Evolutionary conservation across 2,329 filamentous ascomycete species (phyloP).

Genomic region (Paecilomyces variotii): DNA sequence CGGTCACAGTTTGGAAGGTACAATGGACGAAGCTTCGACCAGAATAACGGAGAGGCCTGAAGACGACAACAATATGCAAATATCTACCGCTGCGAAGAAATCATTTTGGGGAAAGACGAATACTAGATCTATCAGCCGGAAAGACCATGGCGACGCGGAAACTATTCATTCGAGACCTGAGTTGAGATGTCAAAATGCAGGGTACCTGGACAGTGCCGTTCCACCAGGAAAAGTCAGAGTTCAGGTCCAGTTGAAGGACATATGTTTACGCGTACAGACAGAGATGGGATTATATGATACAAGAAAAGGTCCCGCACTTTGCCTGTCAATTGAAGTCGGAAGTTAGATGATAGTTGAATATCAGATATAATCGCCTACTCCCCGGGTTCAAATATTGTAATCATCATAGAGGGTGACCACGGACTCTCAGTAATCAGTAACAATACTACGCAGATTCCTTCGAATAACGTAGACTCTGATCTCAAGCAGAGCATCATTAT

Average conservation of each 20-base stretch:
- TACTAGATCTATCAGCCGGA: slow-evolving; percentile 1
- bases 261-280: slow-evolving; percentile 36
- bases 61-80: background rate
- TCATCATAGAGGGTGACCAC: too few species aligned
- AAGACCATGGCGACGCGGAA: slow-evolving; percentile 6
- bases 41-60: background rate
- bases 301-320: slow-evolving; percentile 25
- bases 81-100: slow-evolving; percentile 5
- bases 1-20: slow-evolving; percentile 12
- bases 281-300: slow-evolving; percentile 40
- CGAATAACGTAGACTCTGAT: too few species aligned
- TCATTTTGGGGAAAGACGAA: slow-evolving; percentile 11
- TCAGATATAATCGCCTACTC: too few species aligned
- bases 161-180: slow-evolving; percentile 21
- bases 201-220: slow-evolving; percentile 4
- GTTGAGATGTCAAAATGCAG: slow-evolving; percentile 17
- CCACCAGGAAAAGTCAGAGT: slow-evolving; percentile 19
- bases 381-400: too few species aligned
- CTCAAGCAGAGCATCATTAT: background rate
- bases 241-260: slow-evolving; percentile 28
- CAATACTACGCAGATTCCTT: too few species aligned
- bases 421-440: too few species aligned
- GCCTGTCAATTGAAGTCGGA: slow-evolving; percentile 23
- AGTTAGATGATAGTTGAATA: slow-evolving; percentile 3
- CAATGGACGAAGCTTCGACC: background rate